Conservation (phyloP, 169 alveolate genomes). For the Plasmodium coatneyi region DNA sequence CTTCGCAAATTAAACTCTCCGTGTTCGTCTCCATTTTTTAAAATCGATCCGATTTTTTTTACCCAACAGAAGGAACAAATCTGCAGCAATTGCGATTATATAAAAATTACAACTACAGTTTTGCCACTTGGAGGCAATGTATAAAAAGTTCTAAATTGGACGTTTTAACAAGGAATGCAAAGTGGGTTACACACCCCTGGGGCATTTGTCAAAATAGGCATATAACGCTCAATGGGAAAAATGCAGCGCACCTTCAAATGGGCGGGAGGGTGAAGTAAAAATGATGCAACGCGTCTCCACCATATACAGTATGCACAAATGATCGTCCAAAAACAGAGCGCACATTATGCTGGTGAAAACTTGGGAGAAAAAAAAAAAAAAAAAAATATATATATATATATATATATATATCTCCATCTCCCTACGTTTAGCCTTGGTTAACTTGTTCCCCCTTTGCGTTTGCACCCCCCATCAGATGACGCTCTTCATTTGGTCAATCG, state of each 20-base stretch:
- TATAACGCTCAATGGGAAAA: not conserved
- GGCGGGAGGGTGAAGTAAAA: not conserved
- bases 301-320: not conserved
- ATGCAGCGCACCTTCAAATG: not conserved
- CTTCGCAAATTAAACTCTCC: not conserved
- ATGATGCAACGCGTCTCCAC: not conserved
- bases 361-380: not conserved
- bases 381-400: no score
- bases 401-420: no score
- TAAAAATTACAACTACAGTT: not conserved
- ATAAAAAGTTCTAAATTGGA: not conserved
- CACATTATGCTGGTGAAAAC: not conserved
- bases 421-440: no score
- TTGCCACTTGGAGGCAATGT: not conserved
- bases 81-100: not conserved
- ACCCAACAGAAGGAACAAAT: not conserved
- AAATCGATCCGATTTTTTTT: not conserved
- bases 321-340: not conserved
- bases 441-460: not conserved
- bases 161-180: not conserved
- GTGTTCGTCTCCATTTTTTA: not conserved
- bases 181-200: not conserved
- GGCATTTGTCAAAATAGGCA: not conserved
- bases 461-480: not conserved
- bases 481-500: constrained; percentile 46